phyloP scores from a whole-genome alignment of 2,329 filamentous ascomycete genomes.

The Monosporascus sp. region DNA sequence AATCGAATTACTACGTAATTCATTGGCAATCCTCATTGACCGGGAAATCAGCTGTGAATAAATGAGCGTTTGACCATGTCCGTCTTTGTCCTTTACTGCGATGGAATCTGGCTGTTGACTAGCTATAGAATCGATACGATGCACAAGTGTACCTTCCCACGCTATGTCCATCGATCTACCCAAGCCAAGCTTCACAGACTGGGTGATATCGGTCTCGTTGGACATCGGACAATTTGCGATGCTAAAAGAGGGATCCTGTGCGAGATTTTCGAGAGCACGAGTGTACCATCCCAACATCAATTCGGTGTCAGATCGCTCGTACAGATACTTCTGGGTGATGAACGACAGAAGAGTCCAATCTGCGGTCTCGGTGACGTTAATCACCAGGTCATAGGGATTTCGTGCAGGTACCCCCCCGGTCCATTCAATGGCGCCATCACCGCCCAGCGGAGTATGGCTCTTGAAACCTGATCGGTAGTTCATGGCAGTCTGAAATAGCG shows the following conservation, averaged over 20 bases:
- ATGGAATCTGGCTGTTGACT: not conserved
- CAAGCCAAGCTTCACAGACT: not conserved
- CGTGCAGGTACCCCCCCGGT: not conserved
- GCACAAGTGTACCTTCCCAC: not conserved
- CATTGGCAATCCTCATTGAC: not conserved
- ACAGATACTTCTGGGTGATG: not conserved
- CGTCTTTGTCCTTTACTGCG: not conserved
- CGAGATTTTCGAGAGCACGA: not conserved
- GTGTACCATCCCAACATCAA: not conserved
- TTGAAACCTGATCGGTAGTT: constrained; percentile 16
- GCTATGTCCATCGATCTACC: not conserved
- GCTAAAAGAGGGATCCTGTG: not conserved
- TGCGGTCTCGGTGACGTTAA: not conserved
- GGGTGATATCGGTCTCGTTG: not conserved
- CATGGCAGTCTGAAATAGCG: constrained; percentile 38
- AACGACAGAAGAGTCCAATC: not conserved
- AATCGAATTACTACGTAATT: not conserved
- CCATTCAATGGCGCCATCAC: not conserved
- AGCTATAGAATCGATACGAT: not conserved
- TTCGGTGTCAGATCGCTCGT: not conserved
- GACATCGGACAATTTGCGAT: not conserved
- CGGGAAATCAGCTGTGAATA: not conserved
- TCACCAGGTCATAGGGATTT: not conserved
- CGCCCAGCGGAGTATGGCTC: not conserved
- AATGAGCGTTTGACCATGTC: not conserved